Base-by-base conservation (phyloP, 169 alveolate species). In the Plasmodium sp. region DNA sequence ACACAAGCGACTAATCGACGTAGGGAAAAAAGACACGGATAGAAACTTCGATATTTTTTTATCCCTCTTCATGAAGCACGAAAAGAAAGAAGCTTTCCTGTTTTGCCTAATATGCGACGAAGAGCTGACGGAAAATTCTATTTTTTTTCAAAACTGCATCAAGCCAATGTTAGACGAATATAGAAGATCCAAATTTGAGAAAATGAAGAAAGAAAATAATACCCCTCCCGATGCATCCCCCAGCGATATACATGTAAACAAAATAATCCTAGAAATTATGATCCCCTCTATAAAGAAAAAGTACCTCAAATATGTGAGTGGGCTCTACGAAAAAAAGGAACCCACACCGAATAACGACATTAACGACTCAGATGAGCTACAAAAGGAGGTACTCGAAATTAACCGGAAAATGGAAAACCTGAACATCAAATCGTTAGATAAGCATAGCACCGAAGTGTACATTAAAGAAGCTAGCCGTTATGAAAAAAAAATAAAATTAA, bases 401-500 rank as follows among this genome's bases (percentile, higher is more conserved):
- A 79, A 86, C 71, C 58, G 54, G 58, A 51, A 86, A 75, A 77
- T 86, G 43, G 39, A 86, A 75, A 86, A 86, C 77, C 18, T 6
- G 10, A 56, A 33, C 6, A 86, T 56, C 43, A 86, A 75, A 45
- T 86, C 93, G n/a, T 31, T 75, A 39, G 85, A 86, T 56, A 79
- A 48, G 7, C 62, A 86, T 31, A 77, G 27, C 31, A 71, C 79
- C 4, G 54, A 77, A 10, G 12, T 75, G 12, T 33, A 79, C 5
- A 22, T 54, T 16, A 56, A 14, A 34, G 22, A 54, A 22, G 16
- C n/a, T 51, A 48, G 67, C 45, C 36, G 62, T 86, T 86, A 86
- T 75, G 93, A 86, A 86, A 86, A 86, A 51, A 86, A 86, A 86
- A 86, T 86, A 36, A 86, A 86, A 86, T 56, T 86, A 75, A 74